Conservation (phyloP, 1,284 basidiomycete genomes). For the Athelia psychrophila region DNA sequence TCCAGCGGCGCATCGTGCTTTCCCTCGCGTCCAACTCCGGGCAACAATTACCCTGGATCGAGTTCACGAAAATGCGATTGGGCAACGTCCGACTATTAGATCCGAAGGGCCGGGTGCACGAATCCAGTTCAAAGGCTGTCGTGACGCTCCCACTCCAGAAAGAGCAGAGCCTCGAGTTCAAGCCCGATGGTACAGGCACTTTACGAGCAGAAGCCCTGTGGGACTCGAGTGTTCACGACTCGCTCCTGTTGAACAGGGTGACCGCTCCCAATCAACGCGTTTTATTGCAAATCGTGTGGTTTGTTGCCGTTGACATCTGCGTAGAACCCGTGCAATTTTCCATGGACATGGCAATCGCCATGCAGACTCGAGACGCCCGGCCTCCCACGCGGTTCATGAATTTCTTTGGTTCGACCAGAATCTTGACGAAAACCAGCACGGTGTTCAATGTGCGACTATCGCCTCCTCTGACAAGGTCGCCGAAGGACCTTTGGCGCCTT, state of each 20-base stretch:
- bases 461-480: constrained; percentile 84
- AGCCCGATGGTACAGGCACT: constrained; percentile 76
- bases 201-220: constrained; percentile 76
- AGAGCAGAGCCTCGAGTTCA: constrained; percentile 71
- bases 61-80: constrained; percentile 73
- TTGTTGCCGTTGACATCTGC: constrained; percentile 82
- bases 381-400: constrained; percentile 76
- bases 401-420: constrained; percentile 75
- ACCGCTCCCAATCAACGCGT: constrained; percentile 80
- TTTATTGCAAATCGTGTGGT: constrained; percentile 75
- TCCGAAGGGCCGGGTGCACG: constrained; percentile 77
- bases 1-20: constrained; percentile 83
- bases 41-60: constrained; percentile 82
- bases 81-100: constrained; percentile 87
- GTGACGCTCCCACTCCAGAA: constrained; percentile 73
- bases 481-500: constrained; percentile 90
- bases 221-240: constrained; percentile 94
- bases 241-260: constrained; percentile 80
- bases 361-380: constrained; percentile 83
- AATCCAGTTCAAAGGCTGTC: constrained; percentile 64
- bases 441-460: constrained; percentile 81
- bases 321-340: constrained; percentile 81
- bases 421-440: constrained; percentile 72
- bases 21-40: constrained; percentile 87
- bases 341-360: constrained; percentile 86